Base-by-base conservation (phyloP, 371 early-diverging fungal genomes). In the Rhizopus arrhizus region DNA sequence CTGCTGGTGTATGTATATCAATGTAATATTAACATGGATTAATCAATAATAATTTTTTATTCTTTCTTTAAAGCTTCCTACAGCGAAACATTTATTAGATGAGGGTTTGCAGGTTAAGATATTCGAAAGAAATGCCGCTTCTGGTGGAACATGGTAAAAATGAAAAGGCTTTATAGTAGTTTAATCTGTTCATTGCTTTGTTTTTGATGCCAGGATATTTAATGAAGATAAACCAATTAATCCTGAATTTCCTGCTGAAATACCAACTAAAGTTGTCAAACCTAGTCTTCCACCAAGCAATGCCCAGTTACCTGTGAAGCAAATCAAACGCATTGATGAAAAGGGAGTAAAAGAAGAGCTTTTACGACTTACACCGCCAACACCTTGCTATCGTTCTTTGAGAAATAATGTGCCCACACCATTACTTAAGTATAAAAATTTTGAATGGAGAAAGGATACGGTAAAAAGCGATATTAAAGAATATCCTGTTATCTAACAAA, bases 71-170 rank as follows among this genome's bases (percentile, higher is more conserved):
- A 45, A 77, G 70, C 28, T 77, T 2, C 61, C 72, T 28, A 61
- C 77, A 13, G 74, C 74, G 13, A 77, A 68, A 35, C 46, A 64
- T n/a, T 45, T 72, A 0, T 34, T 60, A 5, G 77, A 77, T n/a
- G 65, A 70, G 32, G 77, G 77, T 0, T 12, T 77, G 2, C 41
- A 69, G 22, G 74, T 77, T 13, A 67, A 56, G 40, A 62, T 72
- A n/a, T 74, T 59, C 35, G 77, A 77, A 41, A 60, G 74, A 50
- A 64, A 65, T 8, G 41, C 53, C 3, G 58, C 53, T 5, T 52
- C 74, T 9, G 77, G 77, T 29, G 77, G 77, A 3, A 64, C 67
- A 22, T 77, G 77, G 77, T 72, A 65, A 22, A 43, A 10, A 11
- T 3, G 11, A 6, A 5, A 16, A 13, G 13, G 2, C 16, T n/a